Conservation (phyloP, 768 basidiomycete genomes). For the Amanita fuliginea region DNA sequence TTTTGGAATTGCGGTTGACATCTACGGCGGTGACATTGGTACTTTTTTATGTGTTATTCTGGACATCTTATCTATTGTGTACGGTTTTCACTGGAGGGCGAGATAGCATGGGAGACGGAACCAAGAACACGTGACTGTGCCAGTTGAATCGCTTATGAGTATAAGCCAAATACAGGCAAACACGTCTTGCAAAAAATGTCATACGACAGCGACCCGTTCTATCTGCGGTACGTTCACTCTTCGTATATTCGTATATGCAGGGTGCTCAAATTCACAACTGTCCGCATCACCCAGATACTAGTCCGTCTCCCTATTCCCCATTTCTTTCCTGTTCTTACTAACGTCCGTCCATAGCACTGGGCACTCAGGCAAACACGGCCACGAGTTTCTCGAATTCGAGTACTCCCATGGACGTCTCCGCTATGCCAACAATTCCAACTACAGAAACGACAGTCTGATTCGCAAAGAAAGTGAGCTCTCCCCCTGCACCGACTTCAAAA, state of each 20-base stretch:
- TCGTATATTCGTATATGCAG: slow-evolving; percentile 5
- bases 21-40: too few relatives aligned
- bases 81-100: too few relatives aligned
- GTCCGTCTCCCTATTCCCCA: slow-evolving; percentile 16
- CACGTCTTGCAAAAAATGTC: slow-evolving; percentile 24
- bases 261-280: slow-evolving; percentile 6
- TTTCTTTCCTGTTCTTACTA: background rate
- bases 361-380: slow-evolving; percentile 97
- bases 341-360: slow-evolving; percentile 53
- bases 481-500: background rate
- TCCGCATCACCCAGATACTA: slow-evolving; percentile 29
- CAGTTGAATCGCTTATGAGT: background rate
- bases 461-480: slow-evolving; percentile 88
- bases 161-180: background rate
- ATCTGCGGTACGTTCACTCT: slow-evolving; percentile 46
- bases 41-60: too few relatives aligned
- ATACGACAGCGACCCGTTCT: slow-evolving; percentile 68
- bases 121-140: slow-evolving; percentile 3
- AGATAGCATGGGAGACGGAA: too few relatives aligned
- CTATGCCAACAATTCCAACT: slow-evolving; percentile 99
- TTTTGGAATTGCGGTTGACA: slow-evolving; percentile 26
- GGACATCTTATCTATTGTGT: too few relatives aligned
- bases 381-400: slow-evolving; percentile 98
- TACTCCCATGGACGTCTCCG: slow-evolving; percentile 93
- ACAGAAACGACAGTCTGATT: slow-evolving; percentile 94